Evolutionary conservation across 768 basidiomycete genomes (phyloP), one percentile per base, ranked within the genome.

Genomic region (Strobilomyces confusus): DNA sequence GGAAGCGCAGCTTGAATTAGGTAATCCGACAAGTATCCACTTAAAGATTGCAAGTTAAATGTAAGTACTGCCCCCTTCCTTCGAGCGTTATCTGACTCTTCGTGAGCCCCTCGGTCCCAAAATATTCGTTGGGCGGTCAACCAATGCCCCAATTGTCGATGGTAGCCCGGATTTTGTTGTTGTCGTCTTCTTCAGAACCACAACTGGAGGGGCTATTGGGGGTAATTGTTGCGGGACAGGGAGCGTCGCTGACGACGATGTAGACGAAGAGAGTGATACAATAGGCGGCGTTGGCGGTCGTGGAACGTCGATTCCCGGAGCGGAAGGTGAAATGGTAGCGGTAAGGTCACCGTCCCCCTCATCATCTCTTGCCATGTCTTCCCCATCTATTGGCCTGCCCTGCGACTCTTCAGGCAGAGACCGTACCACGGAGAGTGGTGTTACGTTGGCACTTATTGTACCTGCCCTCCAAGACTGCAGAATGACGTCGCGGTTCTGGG

Each of bases 401-500:
- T 58, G 63, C n/a, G 48, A 55, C 32, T 62, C 68, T 8, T 66
- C 75, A 2, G 72, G 67, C 22, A 73, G 54, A 26, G 66, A 68
- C 12, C 69, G 66, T 51, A 72, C 68, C 46, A 75, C 70, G 13
- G 73, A 73, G 17, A 73, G 52, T 55, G 76, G 74, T 1, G 72
- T 73, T 43, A 73, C 70, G 42, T 68, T 72, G 25, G 61, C 62
- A 6, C 61, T 68, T 22, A 55, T 42, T 9, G 69, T 65, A 8
- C 65, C 69, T 46, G 71, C 71, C 65, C 74, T 74, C 77, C 80
- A 80, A 34, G 73, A 70, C 40, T 74, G 72, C 44, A 94, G 60
- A 26, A 93, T 68, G 7, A 75, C 72, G 4, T 86, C 81, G 25
- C 91, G 80, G 51, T 72, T 75, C 55, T 80, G 73, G 7, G 89